Base-by-base conservation (phyloP, 73 alveolate species). In the Paramecium sonneborni region DNA sequence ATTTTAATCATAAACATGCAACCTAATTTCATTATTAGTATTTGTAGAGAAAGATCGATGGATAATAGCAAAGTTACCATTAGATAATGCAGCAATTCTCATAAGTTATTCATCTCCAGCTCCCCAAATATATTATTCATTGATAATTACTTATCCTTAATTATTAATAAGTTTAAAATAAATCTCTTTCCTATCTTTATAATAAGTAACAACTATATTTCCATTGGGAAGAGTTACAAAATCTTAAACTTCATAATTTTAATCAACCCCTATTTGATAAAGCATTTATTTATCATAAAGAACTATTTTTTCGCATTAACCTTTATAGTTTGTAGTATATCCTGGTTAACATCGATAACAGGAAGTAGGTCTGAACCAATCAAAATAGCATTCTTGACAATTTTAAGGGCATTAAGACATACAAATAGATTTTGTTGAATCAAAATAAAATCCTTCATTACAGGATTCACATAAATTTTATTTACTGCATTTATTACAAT, bases 401-500 rank as follows among this genome's bases (percentile, higher is more conserved):
- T 62, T 30, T 30, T 24, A 26, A 1, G 84, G 84, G 6, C 84
- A 62, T 26, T 10, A 0, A 26, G 26, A 0, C 9, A 7, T 12
- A 11, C 84, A 62, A 62, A 62, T 11, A 2, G 84, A 62, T 8
- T 62, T 30, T 1, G 84, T 62, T 3, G 18, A 62, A 62, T 62
- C 84, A 62, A 62, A 62, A 3, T 28, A 32, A 26, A 12, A 62
- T 62, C 52, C 84, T 62, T 26, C 44, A 62, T 30, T 26, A 7
- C 84, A 62, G 24, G 84, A 62, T 62, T 62, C 84, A 62, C 84
- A 62, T 28, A 62, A 62, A 62, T 62, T 62, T 30, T 26, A 26
- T 62, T 62, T 62, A 7, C 84, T 62, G 44, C 84, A 62, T 62
- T 62, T 11, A 62, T 62, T 62, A 62, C 84, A 62, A 62, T 62